Percentiles rank a stretch among this genome's conserved stretches.
Evolutionary conservation across 2,329 filamentous ascomycete genomes (phyloP).

Genomic region (Zalaria sp.): DNA sequence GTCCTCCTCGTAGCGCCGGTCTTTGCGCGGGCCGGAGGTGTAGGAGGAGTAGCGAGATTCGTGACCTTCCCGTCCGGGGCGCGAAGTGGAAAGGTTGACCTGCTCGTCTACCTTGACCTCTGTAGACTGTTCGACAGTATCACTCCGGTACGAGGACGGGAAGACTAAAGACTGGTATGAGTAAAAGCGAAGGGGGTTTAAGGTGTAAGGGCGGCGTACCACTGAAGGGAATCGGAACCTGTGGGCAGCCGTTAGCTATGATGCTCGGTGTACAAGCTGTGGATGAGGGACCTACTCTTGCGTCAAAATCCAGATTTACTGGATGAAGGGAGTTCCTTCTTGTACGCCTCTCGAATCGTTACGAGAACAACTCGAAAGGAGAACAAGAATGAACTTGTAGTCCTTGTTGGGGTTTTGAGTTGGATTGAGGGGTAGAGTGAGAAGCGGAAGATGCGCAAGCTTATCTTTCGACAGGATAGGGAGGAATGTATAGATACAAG

Average conservation of each 20-base stretch:
- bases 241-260: neutral
- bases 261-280: neutral
- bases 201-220: slow-evolving; percentile 3
- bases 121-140: slow-evolving; percentile 51
- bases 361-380: slow-evolving; percentile 11
- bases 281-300: slow-evolving; percentile 6
- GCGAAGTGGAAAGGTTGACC: slow-evolving; percentile 60
- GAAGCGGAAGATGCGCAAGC: neutral
- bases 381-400: slow-evolving; percentile 9
- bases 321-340: slow-evolving; percentile 8
- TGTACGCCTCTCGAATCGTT: slow-evolving; percentile 10
- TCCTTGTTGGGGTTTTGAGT: slow-evolving; percentile 2
- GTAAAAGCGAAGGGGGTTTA: neutral
- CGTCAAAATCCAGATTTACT: slow-evolving; percentile 10
- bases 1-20: slow-evolving; percentile 67
- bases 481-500: too few species aligned
- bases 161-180: slow-evolving; percentile 76
- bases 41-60: slow-evolving; percentile 54
- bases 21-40: slow-evolving; percentile 49
- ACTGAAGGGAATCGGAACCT: slow-evolving; percentile 9
- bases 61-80: slow-evolving; percentile 97
- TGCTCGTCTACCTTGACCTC: slow-evolving; percentile 78
- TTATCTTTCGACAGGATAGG: too few species aligned
- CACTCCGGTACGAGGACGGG: slow-evolving; percentile 88
- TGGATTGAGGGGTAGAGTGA: slow-evolving; percentile 1